Conservation (phyloP, 345 rosid species). For the Populus euphratica region DNA sequence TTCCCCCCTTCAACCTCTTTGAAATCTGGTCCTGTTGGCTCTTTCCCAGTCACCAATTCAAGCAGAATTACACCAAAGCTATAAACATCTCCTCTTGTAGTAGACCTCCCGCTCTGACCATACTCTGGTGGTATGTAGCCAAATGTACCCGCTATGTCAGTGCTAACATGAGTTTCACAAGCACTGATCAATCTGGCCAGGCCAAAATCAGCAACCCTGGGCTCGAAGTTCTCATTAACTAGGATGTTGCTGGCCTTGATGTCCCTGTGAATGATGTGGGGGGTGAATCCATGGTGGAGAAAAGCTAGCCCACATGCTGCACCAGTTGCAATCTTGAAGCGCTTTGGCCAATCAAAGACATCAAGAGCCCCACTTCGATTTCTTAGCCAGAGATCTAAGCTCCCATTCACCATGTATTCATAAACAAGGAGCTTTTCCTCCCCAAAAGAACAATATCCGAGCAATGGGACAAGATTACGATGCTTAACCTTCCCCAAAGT, state of each 20-base stretch:
- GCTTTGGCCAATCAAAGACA: constrained; percentile 73
- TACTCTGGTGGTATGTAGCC: constrained; percentile 97
- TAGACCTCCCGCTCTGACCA: constrained; percentile 79
- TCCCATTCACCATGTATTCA: constrained; percentile 86
- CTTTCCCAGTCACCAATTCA: constrained; percentile 84
- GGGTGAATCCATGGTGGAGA: constrained; percentile 77
- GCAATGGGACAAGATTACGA: constrained; percentile 73
- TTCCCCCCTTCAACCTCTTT: constrained; percentile 93
- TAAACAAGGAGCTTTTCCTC: constrained; percentile 93
- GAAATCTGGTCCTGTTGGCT: constrained; percentile 91
- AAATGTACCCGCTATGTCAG: constrained; percentile 74
- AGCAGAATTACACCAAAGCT: constrained; percentile 87
- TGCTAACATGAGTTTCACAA: constrained; percentile 84
- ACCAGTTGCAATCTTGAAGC: constrained; percentile 67
- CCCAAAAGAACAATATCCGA: constrained; percentile 73
- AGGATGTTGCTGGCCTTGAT: constrained; percentile 90
- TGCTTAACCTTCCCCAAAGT: constrained; percentile 94
- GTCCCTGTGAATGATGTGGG: constrained; percentile 92
- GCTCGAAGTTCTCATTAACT: constrained; percentile 62
- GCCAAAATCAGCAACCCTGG: constrained; percentile 89
- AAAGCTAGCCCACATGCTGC: constrained; percentile 82
- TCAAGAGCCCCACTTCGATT: constrained; percentile 58
- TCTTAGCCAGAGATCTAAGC: constrained; percentile 81
- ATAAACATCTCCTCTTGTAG: constrained; percentile 80
- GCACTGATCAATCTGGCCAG: constrained; percentile 89